Conservation (phyloP, 2,329 filamentous ascomycete genomes). For the Aspergillus sp. region DNA sequence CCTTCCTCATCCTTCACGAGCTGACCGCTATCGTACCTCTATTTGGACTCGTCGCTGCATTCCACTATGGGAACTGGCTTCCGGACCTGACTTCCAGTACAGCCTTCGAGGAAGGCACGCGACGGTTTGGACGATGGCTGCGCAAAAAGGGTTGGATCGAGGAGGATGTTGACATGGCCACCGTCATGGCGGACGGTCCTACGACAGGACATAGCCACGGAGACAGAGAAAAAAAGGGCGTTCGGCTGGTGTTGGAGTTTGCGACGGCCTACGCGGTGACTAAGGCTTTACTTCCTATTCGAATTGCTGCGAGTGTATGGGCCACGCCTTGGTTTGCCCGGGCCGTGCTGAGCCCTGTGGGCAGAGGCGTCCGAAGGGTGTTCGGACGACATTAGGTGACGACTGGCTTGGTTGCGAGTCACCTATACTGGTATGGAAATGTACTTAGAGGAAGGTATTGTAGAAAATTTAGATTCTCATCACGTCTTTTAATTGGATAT, state of each 20-base stretch:
- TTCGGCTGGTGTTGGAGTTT: slow-evolving; percentile 63
- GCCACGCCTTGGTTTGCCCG: slow-evolving; percentile 90
- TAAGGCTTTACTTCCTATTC: slow-evolving; percentile 75
- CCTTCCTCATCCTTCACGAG: slow-evolving; percentile 90
- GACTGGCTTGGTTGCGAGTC: not conserved
- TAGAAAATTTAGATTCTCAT: slow-evolving; percentile 13
- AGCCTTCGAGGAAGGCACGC: slow-evolving; percentile 60
- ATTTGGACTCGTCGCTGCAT: slow-evolving; percentile 68
- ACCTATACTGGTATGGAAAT: not conserved
- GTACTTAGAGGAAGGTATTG: not conserved
- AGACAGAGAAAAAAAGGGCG: slow-evolving; percentile 42
- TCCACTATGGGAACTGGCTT: slow-evolving; percentile 77
- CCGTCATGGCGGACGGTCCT: not conserved
- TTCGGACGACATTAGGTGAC: slow-evolving; percentile 35
- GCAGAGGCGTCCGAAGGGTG: slow-evolving; percentile 37
- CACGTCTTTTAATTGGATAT: slow-evolving; percentile 7
- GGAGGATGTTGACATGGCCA: slow-evolving; percentile 46
- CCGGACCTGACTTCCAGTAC: slow-evolving; percentile 51
- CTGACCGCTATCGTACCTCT: slow-evolving; percentile 82
- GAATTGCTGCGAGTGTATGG: slow-evolving; percentile 79
- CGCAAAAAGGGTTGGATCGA: slow-evolving; percentile 76
- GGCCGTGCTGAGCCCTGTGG: slow-evolving; percentile 54
- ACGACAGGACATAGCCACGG: not conserved
- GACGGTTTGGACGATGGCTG: slow-evolving; percentile 75
- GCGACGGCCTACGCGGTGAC: slow-evolving; percentile 89